These are phyloP conservation scores for Fusarium sublunatum DNA, from an alignment of 2,329 filamentous ascomycete genomes.

Conservation along the genomic window DNA sequence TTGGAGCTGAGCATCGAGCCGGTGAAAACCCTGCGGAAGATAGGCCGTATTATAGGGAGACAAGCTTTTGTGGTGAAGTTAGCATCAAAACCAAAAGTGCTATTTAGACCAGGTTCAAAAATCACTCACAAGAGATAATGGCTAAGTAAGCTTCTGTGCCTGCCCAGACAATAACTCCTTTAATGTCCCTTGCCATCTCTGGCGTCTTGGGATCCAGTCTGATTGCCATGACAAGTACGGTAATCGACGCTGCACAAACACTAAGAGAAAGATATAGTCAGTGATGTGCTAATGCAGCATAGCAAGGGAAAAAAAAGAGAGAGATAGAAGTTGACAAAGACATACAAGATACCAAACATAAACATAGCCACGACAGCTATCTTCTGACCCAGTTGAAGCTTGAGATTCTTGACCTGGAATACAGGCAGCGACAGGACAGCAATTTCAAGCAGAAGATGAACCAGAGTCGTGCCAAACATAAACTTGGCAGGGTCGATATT, in stretches of 20 bases:
- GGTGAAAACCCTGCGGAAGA: constrained; percentile 22
- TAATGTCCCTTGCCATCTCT: constrained; percentile 29
- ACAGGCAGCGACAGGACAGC: constrained; percentile 30
- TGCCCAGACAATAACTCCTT: constrained; percentile 33
- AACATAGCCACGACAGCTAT: constrained; percentile 32
- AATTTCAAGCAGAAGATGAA: constrained; percentile 30
- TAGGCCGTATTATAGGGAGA: constrained; percentile 27
- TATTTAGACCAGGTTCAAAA: background rate
- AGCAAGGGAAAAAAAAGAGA: background rate
- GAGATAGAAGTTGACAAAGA: background rate
- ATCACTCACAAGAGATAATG: constrained; percentile 33
- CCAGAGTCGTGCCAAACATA: constrained; percentile 35
- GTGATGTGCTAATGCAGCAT: background rate
- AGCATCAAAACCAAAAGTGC: background rate
- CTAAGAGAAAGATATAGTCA: constrained; percentile 1
- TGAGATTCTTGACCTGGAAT: constrained; percentile 31
- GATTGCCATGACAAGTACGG: constrained; percentile 29
- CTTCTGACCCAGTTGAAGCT: constrained; percentile 29
- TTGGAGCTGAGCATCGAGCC: constrained; percentile 24
- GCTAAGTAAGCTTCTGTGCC: constrained; percentile 25
- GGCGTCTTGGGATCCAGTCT: constrained; percentile 24
- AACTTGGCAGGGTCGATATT: constrained; percentile 30
- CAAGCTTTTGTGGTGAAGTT: constrained; percentile 16
- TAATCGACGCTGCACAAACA: constrained; percentile 24
- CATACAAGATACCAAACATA: constrained; percentile 39